Conservation (phyloP, 805 yeast species). For the Yamadazyma phyllophila region DNA sequence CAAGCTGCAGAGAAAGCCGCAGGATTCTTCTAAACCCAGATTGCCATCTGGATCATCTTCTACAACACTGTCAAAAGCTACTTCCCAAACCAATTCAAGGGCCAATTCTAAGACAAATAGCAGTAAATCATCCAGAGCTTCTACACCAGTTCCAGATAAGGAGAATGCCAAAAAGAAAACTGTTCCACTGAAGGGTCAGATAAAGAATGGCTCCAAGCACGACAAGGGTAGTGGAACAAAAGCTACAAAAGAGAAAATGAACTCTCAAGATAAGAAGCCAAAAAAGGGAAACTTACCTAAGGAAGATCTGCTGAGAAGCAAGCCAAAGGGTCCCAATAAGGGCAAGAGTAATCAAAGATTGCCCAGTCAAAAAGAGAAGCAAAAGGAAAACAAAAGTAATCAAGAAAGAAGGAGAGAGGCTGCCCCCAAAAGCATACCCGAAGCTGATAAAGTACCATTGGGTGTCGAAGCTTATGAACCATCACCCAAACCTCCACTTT, state of each 20-base stretch:
- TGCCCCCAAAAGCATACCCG: neutral
- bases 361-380: too few species aligned
- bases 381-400: neutral
- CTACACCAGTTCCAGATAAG: conserved; percentile 6
- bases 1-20: too few species aligned
- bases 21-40: too few species aligned
- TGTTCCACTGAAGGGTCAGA: too few species aligned
- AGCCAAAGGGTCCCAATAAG: too few species aligned
- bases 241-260: neutral
- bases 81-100: neutral
- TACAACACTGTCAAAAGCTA: neutral
- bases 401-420: too few species aligned
- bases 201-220: neutral
- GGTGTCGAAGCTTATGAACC: conserved; percentile 31
- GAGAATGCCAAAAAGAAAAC: neutral
- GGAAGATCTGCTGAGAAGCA: neutral
- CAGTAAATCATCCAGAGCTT: conserved; percentile 10
- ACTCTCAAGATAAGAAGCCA: neutral
- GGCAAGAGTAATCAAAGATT: too few species aligned
- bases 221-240: neutral
- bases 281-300: neutral
- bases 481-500: conserved; percentile 40
- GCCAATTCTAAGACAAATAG: conserved; percentile 7
- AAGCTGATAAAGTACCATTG: conserved; percentile 19
- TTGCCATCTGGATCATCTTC: neutral